Conservation (phyloP, 768 basidiomycete species). For the Neoboletus magnificus region DNA sequence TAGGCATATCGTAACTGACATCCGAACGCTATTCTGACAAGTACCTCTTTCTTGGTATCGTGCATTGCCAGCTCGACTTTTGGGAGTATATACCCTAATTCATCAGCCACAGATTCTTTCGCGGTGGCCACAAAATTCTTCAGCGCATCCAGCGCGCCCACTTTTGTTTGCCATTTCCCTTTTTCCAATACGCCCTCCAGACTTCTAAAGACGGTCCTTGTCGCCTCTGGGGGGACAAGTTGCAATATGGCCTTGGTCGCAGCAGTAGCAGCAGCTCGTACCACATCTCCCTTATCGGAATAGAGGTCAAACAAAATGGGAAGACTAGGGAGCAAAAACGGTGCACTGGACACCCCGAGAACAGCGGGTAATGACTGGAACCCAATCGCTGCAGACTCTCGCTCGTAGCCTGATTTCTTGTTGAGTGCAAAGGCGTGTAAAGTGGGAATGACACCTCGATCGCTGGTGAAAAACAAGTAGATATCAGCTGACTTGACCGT, state of each 20-base stretch:
- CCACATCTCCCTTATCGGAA: slow-evolving; percentile 93
- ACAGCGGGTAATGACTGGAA: slow-evolving; percentile 70
- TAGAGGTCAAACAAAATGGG: slow-evolving; percentile 77
- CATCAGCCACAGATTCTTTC: slow-evolving; percentile 73
- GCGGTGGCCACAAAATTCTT: slow-evolving; percentile 68
- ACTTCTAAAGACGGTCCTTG: slow-evolving; percentile 59
- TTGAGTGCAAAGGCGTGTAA: slow-evolving; percentile 71
- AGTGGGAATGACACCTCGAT: slow-evolving; percentile 57
- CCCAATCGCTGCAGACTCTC: slow-evolving; percentile 81
- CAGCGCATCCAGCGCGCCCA: slow-evolving; percentile 87
- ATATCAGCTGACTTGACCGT: slow-evolving; percentile 13
- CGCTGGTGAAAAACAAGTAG: slow-evolving; percentile 38
- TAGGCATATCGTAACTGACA: slow-evolving; percentile 1
- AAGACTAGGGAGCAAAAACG: slow-evolving; percentile 74
- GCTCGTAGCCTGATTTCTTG: slow-evolving; percentile 85
- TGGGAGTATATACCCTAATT: slow-evolving; percentile 79
- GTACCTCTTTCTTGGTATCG: slow-evolving; percentile 92
- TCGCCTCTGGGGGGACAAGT: slow-evolving; percentile 78
- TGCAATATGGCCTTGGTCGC: slow-evolving; percentile 85
- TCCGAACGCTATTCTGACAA: slow-evolving; percentile 13
- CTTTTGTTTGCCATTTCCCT: slow-evolving; percentile 93
- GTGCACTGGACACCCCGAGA: slow-evolving; percentile 68
- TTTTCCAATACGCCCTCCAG: slow-evolving; percentile 74
- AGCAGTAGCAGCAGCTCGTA: slow-evolving; percentile 72
- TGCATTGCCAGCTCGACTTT: slow-evolving; percentile 90